These are phyloP conservation scores for Debaryomyces coudertii DNA, from an alignment of 1,139 yeast genomes.

Conservation along the genomic window DNA sequence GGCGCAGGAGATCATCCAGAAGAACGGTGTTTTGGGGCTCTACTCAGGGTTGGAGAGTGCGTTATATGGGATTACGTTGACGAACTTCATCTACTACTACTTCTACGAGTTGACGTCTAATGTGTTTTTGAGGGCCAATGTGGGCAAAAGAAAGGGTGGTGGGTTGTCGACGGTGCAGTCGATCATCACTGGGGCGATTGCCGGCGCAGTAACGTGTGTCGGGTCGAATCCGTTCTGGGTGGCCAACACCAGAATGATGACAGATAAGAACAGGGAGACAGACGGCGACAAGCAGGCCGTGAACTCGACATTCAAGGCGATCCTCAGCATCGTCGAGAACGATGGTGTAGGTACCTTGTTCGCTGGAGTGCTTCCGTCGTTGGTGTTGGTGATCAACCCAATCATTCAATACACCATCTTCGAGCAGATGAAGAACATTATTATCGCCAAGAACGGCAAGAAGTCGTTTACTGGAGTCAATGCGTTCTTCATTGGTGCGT, in stretches of 20 bases:
- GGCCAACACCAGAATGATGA: slow-evolving; percentile 82
- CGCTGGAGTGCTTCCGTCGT: slow-evolving; percentile 85
- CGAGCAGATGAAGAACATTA: slow-evolving; percentile 77
- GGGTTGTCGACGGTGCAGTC: slow-evolving; percentile 71
- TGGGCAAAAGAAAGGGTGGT: slow-evolving; percentile 27
- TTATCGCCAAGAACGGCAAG: slow-evolving; percentile 57
- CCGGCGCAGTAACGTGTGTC: slow-evolving; percentile 84
- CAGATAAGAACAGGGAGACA: slow-evolving; percentile 49
- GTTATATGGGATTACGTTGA: slow-evolving; percentile 78
- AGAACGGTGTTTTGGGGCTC: slow-evolving; percentile 71
- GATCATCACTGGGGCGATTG: slow-evolving; percentile 78
- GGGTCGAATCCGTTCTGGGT: slow-evolving; percentile 97
- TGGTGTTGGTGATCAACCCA: slow-evolving; percentile 83
- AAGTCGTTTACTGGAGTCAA: slow-evolving; percentile 57
- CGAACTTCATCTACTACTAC: slow-evolving; percentile 88
- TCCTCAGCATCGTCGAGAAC: slow-evolving; percentile 62
- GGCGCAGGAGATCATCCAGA: slow-evolving; percentile 51
- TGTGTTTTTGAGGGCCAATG: slow-evolving; percentile 48
- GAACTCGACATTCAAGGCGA: slow-evolving; percentile 52
- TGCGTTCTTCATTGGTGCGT: slow-evolving; percentile 86
- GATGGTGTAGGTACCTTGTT: slow-evolving; percentile 78
- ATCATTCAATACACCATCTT: slow-evolving; percentile 89
- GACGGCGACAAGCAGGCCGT: slow-evolving; percentile 23
- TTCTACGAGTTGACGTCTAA: slow-evolving; percentile 77
- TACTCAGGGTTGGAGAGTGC: slow-evolving; percentile 91